Conservation (phyloP, 805 yeast genomes). For the Kodamaea neixiangensis region DNA sequence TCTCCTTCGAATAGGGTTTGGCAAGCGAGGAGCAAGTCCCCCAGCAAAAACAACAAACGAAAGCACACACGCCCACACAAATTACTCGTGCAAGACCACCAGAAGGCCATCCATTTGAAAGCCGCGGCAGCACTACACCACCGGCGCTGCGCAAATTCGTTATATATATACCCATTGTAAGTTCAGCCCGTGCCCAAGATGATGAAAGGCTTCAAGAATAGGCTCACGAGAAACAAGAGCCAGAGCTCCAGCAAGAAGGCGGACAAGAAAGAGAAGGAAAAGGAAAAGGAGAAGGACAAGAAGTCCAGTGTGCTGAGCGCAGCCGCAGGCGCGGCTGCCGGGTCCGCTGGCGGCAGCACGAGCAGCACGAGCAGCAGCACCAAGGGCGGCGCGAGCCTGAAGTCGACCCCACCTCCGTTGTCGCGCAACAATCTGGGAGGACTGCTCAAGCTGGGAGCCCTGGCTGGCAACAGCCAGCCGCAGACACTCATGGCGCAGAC, state of each 20-base stretch:
- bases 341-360: neutral
- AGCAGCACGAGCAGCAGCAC: too few relatives aligned
- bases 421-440: slow-evolving; percentile 32
- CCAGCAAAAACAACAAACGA: neutral
- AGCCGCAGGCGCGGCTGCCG: slow-evolving; percentile 1
- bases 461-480: slow-evolving; percentile 5
- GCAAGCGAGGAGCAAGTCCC: neutral
- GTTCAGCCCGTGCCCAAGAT: slow-evolving; percentile 37
- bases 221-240: slow-evolving; percentile 45
- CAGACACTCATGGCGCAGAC: neutral
- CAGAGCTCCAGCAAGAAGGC: slow-evolving; percentile 32
- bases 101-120: neutral
- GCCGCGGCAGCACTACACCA: neutral
- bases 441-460: slow-evolving; percentile 20
- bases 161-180: neutral
- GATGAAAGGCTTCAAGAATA: slow-evolving; percentile 75
- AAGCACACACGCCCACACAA: neutral
- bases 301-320: slow-evolving; percentile 13
- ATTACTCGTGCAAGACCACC: neutral
- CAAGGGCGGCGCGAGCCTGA: slow-evolving; percentile 23
- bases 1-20: neutral
- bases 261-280: slow-evolving; percentile 39
- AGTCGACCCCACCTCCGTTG: slow-evolving; percentile 35
- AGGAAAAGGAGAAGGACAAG: slow-evolving; percentile 46
- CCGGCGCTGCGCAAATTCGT: neutral